phyloP scores from a whole-genome alignment of 2,329 filamentous ascomycete genomes.

The Ophiocordyceps camponoti-leonardi region DNA sequence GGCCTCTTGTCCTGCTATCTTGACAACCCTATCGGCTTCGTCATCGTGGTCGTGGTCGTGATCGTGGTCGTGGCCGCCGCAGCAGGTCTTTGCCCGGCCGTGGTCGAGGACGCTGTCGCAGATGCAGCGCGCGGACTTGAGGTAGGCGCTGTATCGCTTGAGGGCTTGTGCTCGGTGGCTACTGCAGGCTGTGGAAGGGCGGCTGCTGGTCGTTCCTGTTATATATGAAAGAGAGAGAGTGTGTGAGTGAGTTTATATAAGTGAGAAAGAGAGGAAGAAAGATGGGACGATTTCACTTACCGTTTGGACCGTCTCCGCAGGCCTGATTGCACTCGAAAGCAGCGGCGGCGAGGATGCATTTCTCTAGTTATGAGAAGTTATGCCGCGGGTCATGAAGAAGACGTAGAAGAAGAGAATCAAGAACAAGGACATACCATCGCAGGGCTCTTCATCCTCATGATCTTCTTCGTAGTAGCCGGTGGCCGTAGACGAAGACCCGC shows the following conservation, averaged over 20 bases:
- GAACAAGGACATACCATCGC: too few species aligned
- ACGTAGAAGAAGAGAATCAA: background rate
- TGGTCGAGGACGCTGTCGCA: constrained; percentile 16
- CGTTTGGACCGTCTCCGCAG: constrained; percentile 10
- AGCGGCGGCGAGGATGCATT: constrained; percentile 14
- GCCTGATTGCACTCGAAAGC: constrained; percentile 13
- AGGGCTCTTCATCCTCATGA: constrained; percentile 9
- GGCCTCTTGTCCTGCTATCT: too few species aligned
- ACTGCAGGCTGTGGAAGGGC: constrained; percentile 11
- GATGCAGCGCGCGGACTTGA: constrained; percentile 20
- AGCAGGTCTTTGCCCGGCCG: constrained; percentile 11
- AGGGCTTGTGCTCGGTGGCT: constrained; percentile 15
- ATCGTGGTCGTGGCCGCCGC: constrained; percentile 3
- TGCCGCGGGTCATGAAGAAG: background rate
- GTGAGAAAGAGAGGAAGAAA: constrained; percentile 1
- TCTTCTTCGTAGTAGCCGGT: constrained; percentile 10
- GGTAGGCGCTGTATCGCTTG: constrained; percentile 16
- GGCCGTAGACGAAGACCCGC: constrained; percentile 5
- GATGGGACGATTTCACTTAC: constrained; percentile 5
- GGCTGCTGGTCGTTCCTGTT: constrained; percentile 11
- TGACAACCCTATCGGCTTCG: background rate
- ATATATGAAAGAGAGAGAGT: constrained; percentile 2
- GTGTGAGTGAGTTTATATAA: constrained; percentile 4
- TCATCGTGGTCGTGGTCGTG: too few species aligned
- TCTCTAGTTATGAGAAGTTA: constrained; percentile 7